Evolutionary conservation across 2,329 filamentous ascomycete genomes (phyloP), one percentile per base, ranked within the genome.

Genomic region (Aspergillus uvarum): DNA sequence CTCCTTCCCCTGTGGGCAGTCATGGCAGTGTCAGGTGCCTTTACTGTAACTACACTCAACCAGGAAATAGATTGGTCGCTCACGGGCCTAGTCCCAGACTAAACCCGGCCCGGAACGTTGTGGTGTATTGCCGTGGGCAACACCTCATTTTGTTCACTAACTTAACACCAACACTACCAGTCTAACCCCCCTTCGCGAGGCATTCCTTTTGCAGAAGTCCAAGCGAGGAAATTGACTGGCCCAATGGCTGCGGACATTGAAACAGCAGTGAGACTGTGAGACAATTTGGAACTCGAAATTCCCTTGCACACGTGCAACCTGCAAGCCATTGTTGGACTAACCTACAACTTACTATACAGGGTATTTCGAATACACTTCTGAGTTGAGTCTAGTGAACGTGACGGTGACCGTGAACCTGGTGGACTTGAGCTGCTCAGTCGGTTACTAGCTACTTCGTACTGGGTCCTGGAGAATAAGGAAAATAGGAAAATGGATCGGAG

Each of bases 401-500:
- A 35, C 32, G 5, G 32, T 35, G 32, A 16, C 22, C 22, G 50
- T 35, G 29, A 53, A 47, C 42, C 50, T n/a, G 24, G 26, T 22
- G 26, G 19, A 7, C n/a, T 29, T 19, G 53, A 54, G 26, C 8
- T 26, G 26, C 26, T 26, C 26, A 26, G 26, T 26, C 8, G 6
- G 26, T 26, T 29, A 29, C 26, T 29, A 29, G 26, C 26, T 29
- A 29, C 26, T 29, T 2, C 2, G 24, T 26, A 29, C 26, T 29
- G 26, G 26, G 26, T 7, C 26, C 26, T 29, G 26, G 26, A 29
- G 26, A 29, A 29, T 29, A 29, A 29, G 26, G 32, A 35, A 51
- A 47, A 16, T 26, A 24, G 51, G 47, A n/a, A n/a, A 58, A 29
- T 54, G 22, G 26, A 49, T 62, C 60, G 60, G 60, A 55, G 19